Evolutionary conservation across 768 basidiomycete species (phyloP), one percentile per base, ranked within the genome.

Genomic region (Mycena chlorophos): DNA sequence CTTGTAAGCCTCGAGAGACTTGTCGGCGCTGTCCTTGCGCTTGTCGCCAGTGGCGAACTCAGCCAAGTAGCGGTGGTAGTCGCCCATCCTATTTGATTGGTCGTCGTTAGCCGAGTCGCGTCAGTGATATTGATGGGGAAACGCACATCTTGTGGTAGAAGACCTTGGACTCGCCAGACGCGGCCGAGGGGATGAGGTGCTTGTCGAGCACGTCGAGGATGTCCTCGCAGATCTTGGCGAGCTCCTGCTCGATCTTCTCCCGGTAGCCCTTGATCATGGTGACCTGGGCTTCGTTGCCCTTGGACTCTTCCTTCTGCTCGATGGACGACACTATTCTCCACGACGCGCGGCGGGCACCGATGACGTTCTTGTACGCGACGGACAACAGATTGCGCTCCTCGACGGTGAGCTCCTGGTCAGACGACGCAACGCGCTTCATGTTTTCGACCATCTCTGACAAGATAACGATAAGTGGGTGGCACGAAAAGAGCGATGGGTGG

Each of bases 81-180:
- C 94, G 74, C 94, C 94, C 94, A 93, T 96, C 94, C 94, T 97
- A 52, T 45, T 51, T 3, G 52, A 56, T 34, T 50, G 67, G 60
- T 67, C 65, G 62, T 63, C 37, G 56, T 58, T 39, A 30, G 58
- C 17, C n/a, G 30, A 16, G 22, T 37, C 6, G 48, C 10, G 40
- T 54, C 23, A 40, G 42, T 43, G 34, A 55, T 19, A 42, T n/a
- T n/a, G 14, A 19, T 22, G 23, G 26, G 16, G 42, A 22, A 22
- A 52, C 91, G 61, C 65, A 94, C 93, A 97, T 94, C 87, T 98
- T 98, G 85, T 96, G 94, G 81, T 98, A 98, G 85, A 98, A 98
- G 55, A 98, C 95, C 80, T 97, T 96, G 56, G 90, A 93, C 77
- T 98, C 96, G 69, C 95, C 94, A 54, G 92, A 89, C 59, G 92